phyloP scores from a whole-genome alignment of 2,329 filamentous ascomycete species.

The Dothiorella sarmentorum region DNA sequence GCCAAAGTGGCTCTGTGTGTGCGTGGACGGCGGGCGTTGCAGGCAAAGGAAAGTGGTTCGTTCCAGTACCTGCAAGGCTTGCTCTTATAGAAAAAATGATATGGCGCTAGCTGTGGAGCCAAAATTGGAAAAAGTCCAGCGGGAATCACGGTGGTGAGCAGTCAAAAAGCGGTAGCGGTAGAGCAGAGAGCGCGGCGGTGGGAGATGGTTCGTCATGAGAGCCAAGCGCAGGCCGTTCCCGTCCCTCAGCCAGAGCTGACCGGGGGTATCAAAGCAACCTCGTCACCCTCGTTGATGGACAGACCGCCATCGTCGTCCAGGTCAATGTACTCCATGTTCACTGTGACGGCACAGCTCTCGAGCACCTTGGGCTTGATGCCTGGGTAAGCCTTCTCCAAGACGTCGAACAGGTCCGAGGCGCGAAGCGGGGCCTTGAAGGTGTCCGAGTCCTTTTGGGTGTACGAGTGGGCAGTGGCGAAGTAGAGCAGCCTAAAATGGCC shows the following conservation, averaged over 20 bases:
- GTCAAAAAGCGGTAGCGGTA: no score
- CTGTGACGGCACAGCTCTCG: conserved; percentile 68
- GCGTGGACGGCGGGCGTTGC: background rate
- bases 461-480: conserved; percentile 72
- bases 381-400: conserved; percentile 65
- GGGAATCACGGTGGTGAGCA: no score
- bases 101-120: no score
- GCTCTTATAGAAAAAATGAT: no score
- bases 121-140: no score
- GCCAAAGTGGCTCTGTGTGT: no score
- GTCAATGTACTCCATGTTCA: conserved; percentile 81
- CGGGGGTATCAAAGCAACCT: conserved; percentile 83
- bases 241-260: conserved; percentile 71
- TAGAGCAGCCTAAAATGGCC: conserved; percentile 79
- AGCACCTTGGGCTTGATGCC: conserved; percentile 69
- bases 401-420: conserved; percentile 60
- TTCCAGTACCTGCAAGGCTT: background rate
- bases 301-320: conserved; percentile 52
- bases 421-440: conserved; percentile 63
- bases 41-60: background rate
- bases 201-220: no score
- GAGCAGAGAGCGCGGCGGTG: no score
- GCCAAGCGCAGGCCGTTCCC: no score
- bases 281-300: conserved; percentile 68
- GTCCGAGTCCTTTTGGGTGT: conserved; percentile 66